Percentiles rank a stretch among this genome's conserved stretches.
phyloP scores from a whole-genome alignment of 352 stramenopile genomes.

The Thalassiosira delicatula region DNA sequence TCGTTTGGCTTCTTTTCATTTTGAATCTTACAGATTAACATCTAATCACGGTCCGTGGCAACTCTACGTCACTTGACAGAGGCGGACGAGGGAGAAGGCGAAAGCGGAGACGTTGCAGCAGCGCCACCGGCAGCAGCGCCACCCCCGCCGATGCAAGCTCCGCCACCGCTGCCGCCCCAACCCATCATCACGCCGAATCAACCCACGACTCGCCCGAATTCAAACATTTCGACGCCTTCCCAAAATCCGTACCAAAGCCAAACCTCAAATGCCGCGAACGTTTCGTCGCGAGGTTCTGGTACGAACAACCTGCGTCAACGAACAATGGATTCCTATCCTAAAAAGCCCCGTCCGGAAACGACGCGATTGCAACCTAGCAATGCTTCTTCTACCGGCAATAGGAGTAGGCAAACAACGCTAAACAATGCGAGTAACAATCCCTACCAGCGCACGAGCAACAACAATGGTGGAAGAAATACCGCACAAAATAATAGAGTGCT shows the following conservation, averaged over 20 bases:
- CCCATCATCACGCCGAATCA: conserved; percentile 33
- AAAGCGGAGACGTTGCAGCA: conserved; percentile 61
- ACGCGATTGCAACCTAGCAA: conserved; percentile 14
- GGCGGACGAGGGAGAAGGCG: conserved; percentile 65
- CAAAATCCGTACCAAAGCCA: conserved; percentile 3
- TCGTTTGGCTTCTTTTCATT: too few relatives aligned
- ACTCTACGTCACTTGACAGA: conserved; percentile 40
- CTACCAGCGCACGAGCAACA: conserved; percentile 16
- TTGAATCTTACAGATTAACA: too few relatives aligned
- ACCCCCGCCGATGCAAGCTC: not conserved
- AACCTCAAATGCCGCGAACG: conserved; percentile 3
- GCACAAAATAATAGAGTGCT: conserved; percentile 19
- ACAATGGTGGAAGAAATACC: not conserved
- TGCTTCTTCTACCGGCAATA: conserved; percentile 3
- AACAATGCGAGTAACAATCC: conserved; percentile 22
- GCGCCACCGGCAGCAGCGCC: not conserved
- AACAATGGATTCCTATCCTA: conserved; percentile 45
- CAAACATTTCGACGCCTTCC: not conserved
- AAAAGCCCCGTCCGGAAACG: conserved; percentile 24
- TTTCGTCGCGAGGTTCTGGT: conserved; percentile 5
- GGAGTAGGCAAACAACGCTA: not conserved
- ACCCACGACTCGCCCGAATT: conserved; percentile 3
- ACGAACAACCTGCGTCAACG: conserved; percentile 25
- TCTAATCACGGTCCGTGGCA: too few relatives aligned
- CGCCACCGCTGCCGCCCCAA: conserved; percentile 1